A percentile compares a stretch with the other conserved stretches of the same genome.
Conservation (phyloP, 495 filamentous ascomycete species). For the Hypomontagnella monticulosa region DNA sequence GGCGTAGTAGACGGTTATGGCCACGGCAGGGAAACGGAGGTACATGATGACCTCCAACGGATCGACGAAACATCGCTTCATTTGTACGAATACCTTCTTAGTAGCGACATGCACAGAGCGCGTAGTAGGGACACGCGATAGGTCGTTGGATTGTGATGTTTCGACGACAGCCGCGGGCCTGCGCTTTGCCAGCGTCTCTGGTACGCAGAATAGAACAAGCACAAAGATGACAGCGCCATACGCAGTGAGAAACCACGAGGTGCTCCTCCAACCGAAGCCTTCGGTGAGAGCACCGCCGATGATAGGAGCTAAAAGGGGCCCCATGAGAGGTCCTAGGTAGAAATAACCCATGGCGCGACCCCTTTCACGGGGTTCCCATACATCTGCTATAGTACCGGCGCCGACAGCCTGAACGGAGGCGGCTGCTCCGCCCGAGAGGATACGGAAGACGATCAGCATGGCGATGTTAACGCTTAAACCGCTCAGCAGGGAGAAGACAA, state of each 20-base stretch:
- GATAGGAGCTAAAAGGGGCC: constrained; percentile 85
- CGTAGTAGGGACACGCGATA: constrained; percentile 70
- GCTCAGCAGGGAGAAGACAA: constrained; percentile 77
- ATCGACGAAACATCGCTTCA: constrained; percentile 78
- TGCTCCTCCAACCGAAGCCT: constrained; percentile 81
- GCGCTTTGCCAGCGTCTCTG: constrained; percentile 68
- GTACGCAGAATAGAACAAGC: constrained; percentile 72
- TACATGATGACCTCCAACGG: constrained; percentile 82
- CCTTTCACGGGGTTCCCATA: constrained; percentile 84
- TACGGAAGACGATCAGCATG: constrained; percentile 88
- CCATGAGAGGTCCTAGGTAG: constrained; percentile 88
- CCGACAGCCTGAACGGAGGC: constrained; percentile 93
- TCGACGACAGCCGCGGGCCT: constrained; percentile 10
- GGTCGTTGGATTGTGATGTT: constrained; percentile 1
- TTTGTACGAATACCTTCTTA: constrained; percentile 58
- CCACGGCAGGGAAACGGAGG: constrained; percentile 81
- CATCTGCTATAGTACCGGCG: constrained; percentile 90
- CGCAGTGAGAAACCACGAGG: constrained; percentile 85
- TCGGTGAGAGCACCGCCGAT: constrained; percentile 82
- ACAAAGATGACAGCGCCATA: constrained; percentile 75
- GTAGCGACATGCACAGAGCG: constrained; percentile 68
- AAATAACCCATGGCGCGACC: constrained; percentile 93
- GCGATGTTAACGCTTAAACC: constrained; percentile 78
- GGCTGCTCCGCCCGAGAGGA: constrained; percentile 82
- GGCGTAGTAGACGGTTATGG: constrained; percentile 83